Evolutionary conservation across 768 basidiomycete species (phyloP).

Genomic region (Tremella mesenterica): DNA sequence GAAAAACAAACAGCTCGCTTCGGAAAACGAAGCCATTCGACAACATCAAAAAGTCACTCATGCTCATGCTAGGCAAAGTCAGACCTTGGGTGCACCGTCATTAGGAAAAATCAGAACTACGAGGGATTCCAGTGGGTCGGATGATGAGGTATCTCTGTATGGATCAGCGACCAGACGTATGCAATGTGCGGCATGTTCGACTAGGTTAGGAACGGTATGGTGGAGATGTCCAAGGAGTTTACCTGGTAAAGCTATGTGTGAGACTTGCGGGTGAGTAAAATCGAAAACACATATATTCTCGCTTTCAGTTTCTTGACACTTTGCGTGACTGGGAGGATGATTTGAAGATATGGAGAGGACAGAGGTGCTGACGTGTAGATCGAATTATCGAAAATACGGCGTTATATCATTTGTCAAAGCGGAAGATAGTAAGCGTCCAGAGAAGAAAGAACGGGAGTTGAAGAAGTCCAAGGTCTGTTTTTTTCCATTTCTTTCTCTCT

Average conservation of each 20-base stretch:
- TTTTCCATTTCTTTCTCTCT: too few relatives aligned
- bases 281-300: too few relatives aligned
- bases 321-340: background rate
- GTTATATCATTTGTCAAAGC: constrained; percentile 51
- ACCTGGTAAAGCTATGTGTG: constrained; percentile 68
- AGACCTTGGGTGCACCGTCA: constrained; percentile 34
- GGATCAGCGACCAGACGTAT: constrained; percentile 49
- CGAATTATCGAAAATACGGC: constrained; percentile 87
- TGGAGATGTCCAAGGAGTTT: constrained; percentile 89
- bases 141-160: constrained; percentile 71
- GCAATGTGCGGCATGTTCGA: constrained; percentile 71
- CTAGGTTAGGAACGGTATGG: constrained; percentile 69
- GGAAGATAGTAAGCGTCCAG: constrained; percentile 45
- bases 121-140: constrained; percentile 42
- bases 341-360: too few relatives aligned
- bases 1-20: constrained; percentile 33
- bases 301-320: too few relatives aligned
- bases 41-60: constrained; percentile 27
- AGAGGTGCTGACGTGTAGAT: constrained; percentile 38
- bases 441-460: constrained; percentile 48
- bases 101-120: constrained; percentile 24
- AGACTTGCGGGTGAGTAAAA: constrained; percentile 57
- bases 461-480: constrained; percentile 52
- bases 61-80: constrained; percentile 29
- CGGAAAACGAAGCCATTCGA: constrained; percentile 34